These are phyloP conservation scores for Ganoderma resinaceum DNA, from an alignment of 1,284 basidiomycete species.

Conservation along the genomic window DNA sequence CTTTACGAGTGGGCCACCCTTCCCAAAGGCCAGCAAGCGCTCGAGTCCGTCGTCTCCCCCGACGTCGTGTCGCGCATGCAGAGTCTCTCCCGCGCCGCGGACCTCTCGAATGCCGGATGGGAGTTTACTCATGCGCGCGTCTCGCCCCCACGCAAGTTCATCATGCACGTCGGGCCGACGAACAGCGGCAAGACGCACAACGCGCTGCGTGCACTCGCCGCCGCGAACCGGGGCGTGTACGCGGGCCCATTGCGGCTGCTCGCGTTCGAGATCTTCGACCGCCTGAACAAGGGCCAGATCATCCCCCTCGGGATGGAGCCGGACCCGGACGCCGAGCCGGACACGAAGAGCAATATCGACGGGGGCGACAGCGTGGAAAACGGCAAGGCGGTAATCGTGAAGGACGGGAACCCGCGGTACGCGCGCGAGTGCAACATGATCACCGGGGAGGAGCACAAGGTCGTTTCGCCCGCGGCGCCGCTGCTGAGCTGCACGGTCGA, in stretches of 20 bases:
- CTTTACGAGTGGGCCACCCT: constrained; percentile 60
- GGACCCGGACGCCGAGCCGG: constrained; percentile 40
- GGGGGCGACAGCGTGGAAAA: constrained; percentile 32
- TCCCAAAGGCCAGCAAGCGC: constrained; percentile 36
- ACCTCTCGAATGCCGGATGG: constrained; percentile 50
- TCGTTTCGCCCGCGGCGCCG: constrained; percentile 65
- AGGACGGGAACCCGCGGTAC: constrained; percentile 53
- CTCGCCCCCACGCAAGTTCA: constrained; percentile 70
- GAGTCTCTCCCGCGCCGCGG: constrained; percentile 47
- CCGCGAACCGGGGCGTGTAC: constrained; percentile 80
- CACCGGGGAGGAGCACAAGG: constrained; percentile 91
- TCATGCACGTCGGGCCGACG: constrained; percentile 97
- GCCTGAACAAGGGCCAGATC: constrained; percentile 91
- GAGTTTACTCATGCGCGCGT: constrained; percentile 48
- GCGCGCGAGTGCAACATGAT: constrained; percentile 85
- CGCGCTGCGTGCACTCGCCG: constrained; percentile 88
- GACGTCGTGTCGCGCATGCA: constrained; percentile 46
- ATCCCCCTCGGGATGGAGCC: constrained; percentile 58
- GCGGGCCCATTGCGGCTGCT: constrained; percentile 92
- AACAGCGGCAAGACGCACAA: constrained; percentile 98
- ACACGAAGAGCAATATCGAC: constrained; percentile 43
- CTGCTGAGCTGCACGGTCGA: constrained; percentile 91
- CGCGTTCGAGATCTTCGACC: constrained; percentile 95
- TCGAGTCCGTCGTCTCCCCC: constrained; percentile 36
- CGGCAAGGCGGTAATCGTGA: constrained; percentile 41